Evolutionary conservation across 1,284 basidiomycete genomes (phyloP).

Genomic region (Naganishia albida): DNA sequence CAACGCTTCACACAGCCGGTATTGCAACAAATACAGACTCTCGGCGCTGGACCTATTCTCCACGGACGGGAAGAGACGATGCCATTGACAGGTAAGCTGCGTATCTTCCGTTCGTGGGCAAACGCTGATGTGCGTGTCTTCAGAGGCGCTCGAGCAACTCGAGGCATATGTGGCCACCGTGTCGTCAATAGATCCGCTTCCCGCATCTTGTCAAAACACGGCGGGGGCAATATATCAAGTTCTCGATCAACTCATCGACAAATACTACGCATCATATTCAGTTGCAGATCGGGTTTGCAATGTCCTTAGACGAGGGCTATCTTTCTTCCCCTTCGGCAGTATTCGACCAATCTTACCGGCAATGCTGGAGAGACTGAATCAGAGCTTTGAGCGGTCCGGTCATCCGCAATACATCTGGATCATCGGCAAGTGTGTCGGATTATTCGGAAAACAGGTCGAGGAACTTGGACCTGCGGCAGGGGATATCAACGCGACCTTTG

Average conservation of each 20-base stretch:
- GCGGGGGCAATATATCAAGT: constrained; percentile 79
- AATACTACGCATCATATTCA: constrained; percentile 75
- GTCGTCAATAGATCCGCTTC: constrained; percentile 75
- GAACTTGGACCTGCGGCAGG: constrained; percentile 56
- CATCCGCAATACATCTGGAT: constrained; percentile 94
- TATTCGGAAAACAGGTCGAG: constrained; percentile 67
- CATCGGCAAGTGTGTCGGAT: constrained; percentile 73
- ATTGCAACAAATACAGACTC: constrained; percentile 55
- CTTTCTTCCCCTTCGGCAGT: constrained; percentile 70
- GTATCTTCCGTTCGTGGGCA: background rate
- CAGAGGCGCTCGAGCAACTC: constrained; percentile 82
- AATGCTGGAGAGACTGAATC: constrained; percentile 72
- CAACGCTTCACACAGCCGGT: constrained; percentile 72
- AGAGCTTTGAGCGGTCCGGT: constrained; percentile 76
- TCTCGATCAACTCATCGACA: constrained; percentile 75
- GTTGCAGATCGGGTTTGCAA: constrained; percentile 83
- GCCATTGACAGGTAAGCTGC: constrained; percentile 64
- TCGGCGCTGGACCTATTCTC: constrained; percentile 42
- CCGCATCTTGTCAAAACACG: constrained; percentile 74
- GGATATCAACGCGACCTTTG: constrained; percentile 56
- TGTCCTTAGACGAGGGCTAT: constrained; percentile 81
- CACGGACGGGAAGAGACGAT: constrained; percentile 67
- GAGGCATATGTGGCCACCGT: constrained; percentile 83
- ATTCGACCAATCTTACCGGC: constrained; percentile 70
- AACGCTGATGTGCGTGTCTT: background rate